These are phyloP conservation scores for Flueggea neowawraea DNA, from an alignment of 441 rosid species.

Conservation along the genomic window DNA sequence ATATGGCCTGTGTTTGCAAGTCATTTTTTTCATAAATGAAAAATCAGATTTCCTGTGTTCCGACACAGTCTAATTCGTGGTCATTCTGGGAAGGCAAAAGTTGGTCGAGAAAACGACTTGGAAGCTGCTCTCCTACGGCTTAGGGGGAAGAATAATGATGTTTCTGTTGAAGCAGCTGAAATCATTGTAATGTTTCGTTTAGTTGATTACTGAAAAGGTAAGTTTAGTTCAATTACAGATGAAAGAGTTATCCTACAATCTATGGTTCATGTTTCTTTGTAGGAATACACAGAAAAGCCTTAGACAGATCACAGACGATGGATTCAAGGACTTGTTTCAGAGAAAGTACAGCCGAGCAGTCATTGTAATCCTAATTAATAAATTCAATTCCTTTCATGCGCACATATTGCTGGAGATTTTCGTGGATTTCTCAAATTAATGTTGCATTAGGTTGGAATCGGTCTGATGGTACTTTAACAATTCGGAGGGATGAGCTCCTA, in stretches of 20 bases:
- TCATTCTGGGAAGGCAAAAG: constrained; percentile 33
- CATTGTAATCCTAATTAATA: too few species aligned
- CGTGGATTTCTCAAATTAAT: background rate
- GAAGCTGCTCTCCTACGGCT: constrained; percentile 30
- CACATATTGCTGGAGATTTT: background rate
- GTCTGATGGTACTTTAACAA: constrained; percentile 46
- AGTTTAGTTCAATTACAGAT: too few species aligned
- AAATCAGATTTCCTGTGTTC: too few species aligned
- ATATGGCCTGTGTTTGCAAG: background rate
- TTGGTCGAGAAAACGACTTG: constrained; percentile 29
- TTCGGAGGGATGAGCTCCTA: constrained; percentile 38
- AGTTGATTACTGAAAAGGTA: background rate
- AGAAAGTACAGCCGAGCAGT: too few species aligned
- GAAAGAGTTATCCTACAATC: too few species aligned
- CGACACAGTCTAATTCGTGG: too few species aligned
- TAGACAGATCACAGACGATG: too few species aligned
- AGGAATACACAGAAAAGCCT: too few species aligned
- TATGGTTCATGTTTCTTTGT: too few species aligned
- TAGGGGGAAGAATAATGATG: constrained; percentile 36
- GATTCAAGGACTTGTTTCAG: too few species aligned
- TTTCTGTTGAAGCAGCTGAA: constrained; percentile 36
- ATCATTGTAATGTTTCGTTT: constrained; percentile 22
- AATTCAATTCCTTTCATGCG: background rate
- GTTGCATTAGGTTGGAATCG: constrained; percentile 37
- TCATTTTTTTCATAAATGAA: too few species aligned